Conservation (phyloP, 495 filamentous ascomycete genomes). For the Endocarpon pusillum region DNA sequence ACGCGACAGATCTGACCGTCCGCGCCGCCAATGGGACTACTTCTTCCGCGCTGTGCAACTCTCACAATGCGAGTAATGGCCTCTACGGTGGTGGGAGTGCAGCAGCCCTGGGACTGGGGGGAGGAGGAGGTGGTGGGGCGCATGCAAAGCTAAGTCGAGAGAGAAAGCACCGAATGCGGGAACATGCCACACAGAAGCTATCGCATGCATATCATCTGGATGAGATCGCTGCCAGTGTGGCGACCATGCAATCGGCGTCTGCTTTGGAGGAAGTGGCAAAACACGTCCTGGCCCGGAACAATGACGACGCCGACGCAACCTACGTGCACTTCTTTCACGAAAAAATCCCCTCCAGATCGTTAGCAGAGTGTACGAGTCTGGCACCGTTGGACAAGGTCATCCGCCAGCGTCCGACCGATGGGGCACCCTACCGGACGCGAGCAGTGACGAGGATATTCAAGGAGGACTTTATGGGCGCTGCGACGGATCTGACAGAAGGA, state of each 20-base stretch:
- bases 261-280: constrained; percentile 62
- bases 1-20: constrained; percentile 58
- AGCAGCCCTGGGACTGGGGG: constrained; percentile 41
- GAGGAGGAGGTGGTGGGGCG: constrained; percentile 34
- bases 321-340: constrained; percentile 83
- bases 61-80: constrained; percentile 37
- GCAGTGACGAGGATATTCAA: constrained; percentile 61
- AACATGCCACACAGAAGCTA: constrained; percentile 59
- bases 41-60: constrained; percentile 31
- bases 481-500: constrained; percentile 46
- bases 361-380: constrained; percentile 55
- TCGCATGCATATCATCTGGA: constrained; percentile 58
- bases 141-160: constrained; percentile 54
- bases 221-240: constrained; percentile 66
- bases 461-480: constrained; percentile 50
- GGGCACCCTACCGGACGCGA: constrained; percentile 48
- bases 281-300: constrained; percentile 47
- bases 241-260: constrained; percentile 67
- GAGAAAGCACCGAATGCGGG: constrained; percentile 55
- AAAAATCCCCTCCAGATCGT: constrained; percentile 61
- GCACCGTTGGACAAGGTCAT: constrained; percentile 49
- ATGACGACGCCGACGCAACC: constrained; percentile 47
- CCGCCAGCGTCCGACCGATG: constrained; percentile 38
- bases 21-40: constrained; percentile 56
- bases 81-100: constrained; percentile 34